A percentile compares a stretch with the other conserved stretches of the same genome.
Evolutionary conservation across 1,139 yeast genomes (phyloP).

Genomic region (Candida sp.): DNA sequence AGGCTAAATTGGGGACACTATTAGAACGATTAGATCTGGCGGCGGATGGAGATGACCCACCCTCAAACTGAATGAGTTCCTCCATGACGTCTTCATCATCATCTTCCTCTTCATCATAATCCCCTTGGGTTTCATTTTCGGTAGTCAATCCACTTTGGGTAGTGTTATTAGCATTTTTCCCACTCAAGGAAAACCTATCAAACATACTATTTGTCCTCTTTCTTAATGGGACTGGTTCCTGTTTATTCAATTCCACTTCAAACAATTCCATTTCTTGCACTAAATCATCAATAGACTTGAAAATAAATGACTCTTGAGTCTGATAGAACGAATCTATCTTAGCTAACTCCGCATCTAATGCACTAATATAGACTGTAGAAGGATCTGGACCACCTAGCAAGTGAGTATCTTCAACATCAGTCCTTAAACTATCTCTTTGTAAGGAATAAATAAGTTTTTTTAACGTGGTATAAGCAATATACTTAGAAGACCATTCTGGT

Average conservation of each 20-base stretch:
- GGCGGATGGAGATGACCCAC: slow-evolving; percentile 1
- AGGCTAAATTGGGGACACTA: slow-evolving; percentile 14
- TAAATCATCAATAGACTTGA: slow-evolving; percentile 47
- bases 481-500: slow-evolving; percentile 74
- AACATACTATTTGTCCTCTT: background rate
- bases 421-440: slow-evolving; percentile 51
- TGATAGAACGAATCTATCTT: slow-evolving; percentile 62
- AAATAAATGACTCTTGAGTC: slow-evolving; percentile 47
- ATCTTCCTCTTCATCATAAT: slow-evolving; percentile 19
- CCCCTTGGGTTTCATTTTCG: slow-evolving; percentile 25
- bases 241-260: slow-evolving; percentile 24
- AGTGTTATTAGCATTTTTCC: slow-evolving; percentile 19
- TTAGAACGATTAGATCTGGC: slow-evolving; percentile 9
- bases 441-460: slow-evolving; percentile 64
- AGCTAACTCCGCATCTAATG: slow-evolving; percentile 51
- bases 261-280: slow-evolving; percentile 48
- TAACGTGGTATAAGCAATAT: slow-evolving; percentile 61
- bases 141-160: slow-evolving; percentile 29
- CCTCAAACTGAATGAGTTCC: slow-evolving; percentile 6
- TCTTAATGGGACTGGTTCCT: background rate
- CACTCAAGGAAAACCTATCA: background rate
- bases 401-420: slow-evolving; percentile 20
- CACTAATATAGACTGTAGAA: slow-evolving; percentile 44
- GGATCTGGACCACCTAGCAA: slow-evolving; percentile 18
- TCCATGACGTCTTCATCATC: slow-evolving; percentile 9